phyloP scores from a whole-genome alignment of 2,329 filamentous ascomycete species.

The Fusarium torulosum region DNA sequence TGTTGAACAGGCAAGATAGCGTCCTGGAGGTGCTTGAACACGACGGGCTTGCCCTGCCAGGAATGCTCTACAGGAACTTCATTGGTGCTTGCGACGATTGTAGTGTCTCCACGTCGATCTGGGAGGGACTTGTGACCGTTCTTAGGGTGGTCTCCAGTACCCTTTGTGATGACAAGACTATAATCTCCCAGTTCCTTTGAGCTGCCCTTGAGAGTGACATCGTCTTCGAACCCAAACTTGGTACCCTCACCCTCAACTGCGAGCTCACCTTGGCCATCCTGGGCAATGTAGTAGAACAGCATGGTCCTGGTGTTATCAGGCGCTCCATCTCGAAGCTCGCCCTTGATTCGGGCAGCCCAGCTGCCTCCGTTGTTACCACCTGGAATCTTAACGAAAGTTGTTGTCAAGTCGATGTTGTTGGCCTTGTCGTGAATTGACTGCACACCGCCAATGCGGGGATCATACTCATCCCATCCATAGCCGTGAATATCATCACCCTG shows the following conservation, averaged over 20 bases:
- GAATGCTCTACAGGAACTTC: slow-evolving; percentile 73
- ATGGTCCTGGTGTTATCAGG: slow-evolving; percentile 77
- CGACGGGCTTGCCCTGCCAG: slow-evolving; percentile 84
- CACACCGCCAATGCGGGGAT: slow-evolving; percentile 85
- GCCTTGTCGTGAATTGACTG: slow-evolving; percentile 92
- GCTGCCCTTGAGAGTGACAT: slow-evolving; percentile 78
- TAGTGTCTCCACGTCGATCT: slow-evolving; percentile 79
- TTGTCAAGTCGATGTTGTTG: slow-evolving; percentile 91
- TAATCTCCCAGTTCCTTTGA: slow-evolving; percentile 83
- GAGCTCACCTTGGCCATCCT: slow-evolving; percentile 80
- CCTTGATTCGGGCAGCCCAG: slow-evolving; percentile 92
- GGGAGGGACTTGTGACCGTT: slow-evolving; percentile 75
- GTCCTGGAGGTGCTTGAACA: slow-evolving; percentile 67
- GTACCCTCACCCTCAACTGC: slow-evolving; percentile 67
- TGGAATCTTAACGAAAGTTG: slow-evolving; percentile 92
- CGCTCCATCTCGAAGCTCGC: slow-evolving; percentile 78
- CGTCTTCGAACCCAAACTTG: slow-evolving; percentile 64
- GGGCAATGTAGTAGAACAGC: slow-evolving; percentile 82
- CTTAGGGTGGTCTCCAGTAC: slow-evolving; percentile 71
- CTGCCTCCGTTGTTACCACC: slow-evolving; percentile 87
- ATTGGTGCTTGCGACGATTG: slow-evolving; percentile 77
- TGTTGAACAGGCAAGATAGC: slow-evolving; percentile 63
- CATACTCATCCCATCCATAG: slow-evolving; percentile 98
- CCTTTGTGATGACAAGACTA: slow-evolving; percentile 80
- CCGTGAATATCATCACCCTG: slow-evolving; percentile 94